A percentile compares a stretch with the other conserved stretches of the same genome.
Evolutionary conservation across 768 basidiomycete genomes (phyloP).

Genomic region (Psilocybe sp.): DNA sequence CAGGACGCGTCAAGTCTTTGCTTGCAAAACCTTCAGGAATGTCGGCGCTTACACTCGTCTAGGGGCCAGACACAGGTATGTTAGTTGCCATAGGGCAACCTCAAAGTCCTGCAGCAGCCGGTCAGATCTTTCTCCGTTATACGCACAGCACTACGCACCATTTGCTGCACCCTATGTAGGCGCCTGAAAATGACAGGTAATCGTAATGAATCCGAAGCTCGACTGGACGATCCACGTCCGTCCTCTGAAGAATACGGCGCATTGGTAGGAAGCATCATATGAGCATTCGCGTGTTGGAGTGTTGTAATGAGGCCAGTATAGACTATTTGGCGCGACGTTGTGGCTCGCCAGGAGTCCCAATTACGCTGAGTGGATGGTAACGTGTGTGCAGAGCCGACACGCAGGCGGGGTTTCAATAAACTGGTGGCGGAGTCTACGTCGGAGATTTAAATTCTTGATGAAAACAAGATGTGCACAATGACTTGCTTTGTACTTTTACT

Average conservation of each 20-base stretch:
- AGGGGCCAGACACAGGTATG: constrained; percentile 90
- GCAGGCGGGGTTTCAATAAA: constrained; percentile 17
- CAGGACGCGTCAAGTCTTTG: constrained; percentile 1
- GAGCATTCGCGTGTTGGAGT: constrained; percentile 28
- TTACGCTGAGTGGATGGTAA: background rate
- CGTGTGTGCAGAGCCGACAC: constrained; percentile 7
- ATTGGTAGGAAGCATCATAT: constrained; percentile 39
- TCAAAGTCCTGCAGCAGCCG: constrained; percentile 79
- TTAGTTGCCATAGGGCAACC: constrained; percentile 92
- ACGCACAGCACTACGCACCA: constrained; percentile 47
- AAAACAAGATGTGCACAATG: constrained; percentile 13
- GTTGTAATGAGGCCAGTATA: constrained; percentile 39
- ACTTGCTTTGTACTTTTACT: constrained; percentile 5
- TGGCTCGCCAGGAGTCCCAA: constrained; percentile 3
- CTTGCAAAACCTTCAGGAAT: background rate
- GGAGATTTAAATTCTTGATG: constrained; percentile 7
- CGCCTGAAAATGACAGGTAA: constrained; percentile 80
- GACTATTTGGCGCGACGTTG: constrained; percentile 4
- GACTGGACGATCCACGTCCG: constrained; percentile 26
- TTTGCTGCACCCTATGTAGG: constrained; percentile 79
- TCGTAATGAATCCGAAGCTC: constrained; percentile 39
- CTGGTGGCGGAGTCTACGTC: constrained; percentile 20
- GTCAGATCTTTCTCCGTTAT: background rate
- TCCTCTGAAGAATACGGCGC: constrained; percentile 38
- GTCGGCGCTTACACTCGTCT: constrained; percentile 71